phyloP scores from a whole-genome alignment of 1,139 yeast species.

The Hansenula lynferdii region DNA sequence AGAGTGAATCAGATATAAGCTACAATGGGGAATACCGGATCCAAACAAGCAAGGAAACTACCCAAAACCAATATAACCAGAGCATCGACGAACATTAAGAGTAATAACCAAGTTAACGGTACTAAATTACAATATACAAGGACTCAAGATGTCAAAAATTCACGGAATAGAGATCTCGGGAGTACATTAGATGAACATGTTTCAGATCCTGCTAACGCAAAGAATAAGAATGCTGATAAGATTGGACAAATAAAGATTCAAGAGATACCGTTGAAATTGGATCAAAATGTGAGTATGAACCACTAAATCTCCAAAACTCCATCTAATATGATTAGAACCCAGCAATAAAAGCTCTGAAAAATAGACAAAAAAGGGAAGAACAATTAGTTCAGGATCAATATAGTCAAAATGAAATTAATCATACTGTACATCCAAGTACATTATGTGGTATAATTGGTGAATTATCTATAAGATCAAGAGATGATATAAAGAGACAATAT shows the following conservation, averaged over 20 bases:
- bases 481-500: conserved; percentile 11
- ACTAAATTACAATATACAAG: not conserved
- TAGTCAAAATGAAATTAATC: not conserved
- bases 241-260: conserved; percentile 11
- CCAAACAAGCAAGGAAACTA: not conserved
- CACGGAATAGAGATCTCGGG: no score
- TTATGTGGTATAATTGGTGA: conserved; percentile 17
- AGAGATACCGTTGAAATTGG: conserved; percentile 16
- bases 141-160: no score
- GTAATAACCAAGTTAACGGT: not conserved
- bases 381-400: not conserved
- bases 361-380: conserved; percentile 9
- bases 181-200: no score
- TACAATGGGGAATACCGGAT: not conserved
- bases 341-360: conserved; percentile 11
- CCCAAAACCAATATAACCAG: not conserved
- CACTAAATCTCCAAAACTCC: no score
- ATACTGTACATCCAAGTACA: conserved; percentile 12
- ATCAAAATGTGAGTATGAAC: conserved; percentile 14
- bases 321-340: no score
- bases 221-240: conserved; percentile 6
- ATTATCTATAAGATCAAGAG: conserved; percentile 9
- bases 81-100: not conserved
- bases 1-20: no score
- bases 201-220: no score